Percentiles rank a stretch among this genome's conserved stretches.
phyloP scores from a whole-genome alignment of 2,329 filamentous ascomycete genomes.

The Colletotrichum filicis region DNA sequence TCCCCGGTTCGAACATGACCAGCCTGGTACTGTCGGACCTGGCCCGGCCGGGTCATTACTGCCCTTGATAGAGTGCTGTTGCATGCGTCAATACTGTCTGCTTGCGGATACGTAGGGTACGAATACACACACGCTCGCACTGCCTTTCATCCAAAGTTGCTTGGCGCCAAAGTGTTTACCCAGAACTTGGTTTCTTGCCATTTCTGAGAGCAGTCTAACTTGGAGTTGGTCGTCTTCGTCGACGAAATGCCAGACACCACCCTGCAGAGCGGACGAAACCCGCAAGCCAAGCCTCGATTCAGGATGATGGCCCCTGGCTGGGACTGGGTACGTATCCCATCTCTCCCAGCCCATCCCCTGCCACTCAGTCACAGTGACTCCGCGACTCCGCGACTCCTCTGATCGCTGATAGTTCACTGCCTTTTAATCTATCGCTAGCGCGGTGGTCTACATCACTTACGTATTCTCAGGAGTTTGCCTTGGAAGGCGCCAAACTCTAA shows the following conservation, averaged over 20 bases:
- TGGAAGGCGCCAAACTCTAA: constrained; percentile 33
- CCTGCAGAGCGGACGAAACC: constrained; percentile 3
- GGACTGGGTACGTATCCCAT: background rate
- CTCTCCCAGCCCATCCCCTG: background rate
- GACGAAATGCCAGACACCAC: background rate
- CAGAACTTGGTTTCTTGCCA: background rate
- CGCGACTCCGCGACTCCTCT: background rate
- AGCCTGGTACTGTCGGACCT: constrained; percentile 10
- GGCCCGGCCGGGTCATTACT: constrained; percentile 4
- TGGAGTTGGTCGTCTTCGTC: background rate
- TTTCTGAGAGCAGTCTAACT: background rate
- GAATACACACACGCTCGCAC: background rate
- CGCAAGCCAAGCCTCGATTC: background rate
- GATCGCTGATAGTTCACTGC: background rate
- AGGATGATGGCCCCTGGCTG: background rate
- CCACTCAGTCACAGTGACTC: background rate
- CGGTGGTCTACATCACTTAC: constrained; percentile 21
- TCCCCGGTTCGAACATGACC: constrained; percentile 17
- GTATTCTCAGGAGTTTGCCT: constrained; percentile 24
- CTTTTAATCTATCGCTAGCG: constrained; percentile 21
- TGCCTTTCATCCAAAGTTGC: background rate
- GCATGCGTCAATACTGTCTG: background rate
- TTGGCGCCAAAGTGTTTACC: background rate
- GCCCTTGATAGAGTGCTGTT: background rate
- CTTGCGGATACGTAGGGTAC: background rate